Conservation (phyloP, 108 stramenopile genomes). For the Skeletonema potamos region DNA sequence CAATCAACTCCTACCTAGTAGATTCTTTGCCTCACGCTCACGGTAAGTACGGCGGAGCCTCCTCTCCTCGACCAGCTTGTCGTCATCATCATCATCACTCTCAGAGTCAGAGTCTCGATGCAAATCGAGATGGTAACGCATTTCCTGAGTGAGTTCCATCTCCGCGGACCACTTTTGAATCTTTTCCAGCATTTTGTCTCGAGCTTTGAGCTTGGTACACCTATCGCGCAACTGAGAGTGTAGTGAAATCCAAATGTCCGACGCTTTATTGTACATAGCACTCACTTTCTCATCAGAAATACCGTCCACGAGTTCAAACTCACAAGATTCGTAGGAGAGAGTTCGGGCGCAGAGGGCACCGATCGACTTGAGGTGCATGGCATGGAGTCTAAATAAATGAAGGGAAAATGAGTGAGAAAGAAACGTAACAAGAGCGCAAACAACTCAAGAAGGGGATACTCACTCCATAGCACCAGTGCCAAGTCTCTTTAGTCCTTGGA, state of each 20-base stretch:
- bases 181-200: neutral
- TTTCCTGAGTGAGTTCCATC: neutral
- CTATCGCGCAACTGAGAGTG: constrained; percentile 4
- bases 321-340: constrained; percentile 24
- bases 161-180: neutral
- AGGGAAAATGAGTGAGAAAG: neutral
- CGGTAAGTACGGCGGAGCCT: neutral
- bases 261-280: constrained; percentile 37
- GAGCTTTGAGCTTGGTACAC: neutral
- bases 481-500: constrained; percentile 5
- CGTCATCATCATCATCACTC: constrained; percentile 14
- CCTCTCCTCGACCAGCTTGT: constrained; percentile 2
- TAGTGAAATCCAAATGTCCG: constrained; percentile 47
- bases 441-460: neutral
- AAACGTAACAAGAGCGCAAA: neutral
- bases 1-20: neutral
- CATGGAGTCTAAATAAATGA: neutral
- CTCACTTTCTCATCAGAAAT: constrained; percentile 53
- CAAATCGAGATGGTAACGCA: constrained; percentile 10
- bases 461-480: constrained; percentile 28
- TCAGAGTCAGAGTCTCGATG: constrained; percentile 14
- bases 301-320: constrained; percentile 45
- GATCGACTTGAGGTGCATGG: constrained; percentile 24
- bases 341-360: constrained; percentile 31
- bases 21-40: constrained; percentile 3